Evolutionary conservation across 129 eudicot species (phyloP).

Genomic region (Chrysanthemum seticuspe): DNA sequence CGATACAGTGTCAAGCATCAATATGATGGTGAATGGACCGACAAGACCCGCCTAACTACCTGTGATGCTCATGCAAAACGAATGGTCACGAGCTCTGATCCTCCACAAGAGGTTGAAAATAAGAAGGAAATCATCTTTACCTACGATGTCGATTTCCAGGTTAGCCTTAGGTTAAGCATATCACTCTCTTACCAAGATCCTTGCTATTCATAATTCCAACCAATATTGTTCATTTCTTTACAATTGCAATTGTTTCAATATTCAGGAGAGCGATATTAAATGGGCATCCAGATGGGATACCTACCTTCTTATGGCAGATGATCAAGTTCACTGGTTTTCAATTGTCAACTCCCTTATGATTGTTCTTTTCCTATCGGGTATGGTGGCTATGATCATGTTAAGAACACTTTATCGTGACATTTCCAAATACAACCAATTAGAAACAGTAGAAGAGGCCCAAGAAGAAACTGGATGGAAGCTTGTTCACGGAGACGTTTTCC

Average conservation of each 20-base stretch:
- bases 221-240: background rate
- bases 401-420: conserved; percentile 74
- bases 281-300: conserved; percentile 79
- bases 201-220: background rate
- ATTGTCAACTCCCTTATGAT: conserved; percentile 75
- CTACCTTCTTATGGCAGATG: conserved; percentile 58
- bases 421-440: conserved; percentile 70
- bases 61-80: conserved; percentile 75
- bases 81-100: conserved; percentile 48
- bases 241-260: conserved; percentile 6
- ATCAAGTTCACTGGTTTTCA: conserved; percentile 71
- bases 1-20: conserved; percentile 56
- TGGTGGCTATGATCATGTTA: conserved; percentile 86
- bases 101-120: conserved; percentile 71
- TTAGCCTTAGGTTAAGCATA: conserved; percentile 12
- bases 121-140: conserved; percentile 62
- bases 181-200: background rate
- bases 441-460: conserved; percentile 76
- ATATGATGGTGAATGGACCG: conserved; percentile 56
- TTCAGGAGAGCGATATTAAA: conserved; percentile 56
- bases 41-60: conserved; percentile 51
- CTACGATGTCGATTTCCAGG: conserved; percentile 64
- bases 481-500: conserved; percentile 73
- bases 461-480: conserved; percentile 85
- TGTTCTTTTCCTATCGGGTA: conserved; percentile 77